Conservation (phyloP, 2,329 filamentous ascomycete genomes). For the Metarhizium rileyi region DNA sequence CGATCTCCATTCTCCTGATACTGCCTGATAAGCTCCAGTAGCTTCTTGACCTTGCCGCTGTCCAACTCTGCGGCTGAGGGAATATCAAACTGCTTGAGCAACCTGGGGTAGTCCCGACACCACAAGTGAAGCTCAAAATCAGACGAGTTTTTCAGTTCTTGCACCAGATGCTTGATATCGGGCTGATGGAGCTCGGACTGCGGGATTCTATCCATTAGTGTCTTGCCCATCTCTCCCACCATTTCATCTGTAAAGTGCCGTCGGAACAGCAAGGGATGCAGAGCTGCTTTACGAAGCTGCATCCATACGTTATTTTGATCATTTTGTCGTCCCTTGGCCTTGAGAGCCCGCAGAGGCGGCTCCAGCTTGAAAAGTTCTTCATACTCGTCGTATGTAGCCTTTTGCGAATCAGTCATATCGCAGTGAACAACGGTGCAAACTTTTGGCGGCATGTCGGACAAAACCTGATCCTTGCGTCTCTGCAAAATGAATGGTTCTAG, state of each 20-base stretch:
- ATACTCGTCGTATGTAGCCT: constrained; percentile 59
- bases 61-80: constrained; percentile 44
- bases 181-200: constrained; percentile 43
- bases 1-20: constrained; percentile 78
- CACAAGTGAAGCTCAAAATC: constrained; percentile 58
- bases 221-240: constrained; percentile 67
- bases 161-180: constrained; percentile 40
- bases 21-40: constrained; percentile 61
- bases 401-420: constrained; percentile 64
- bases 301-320: constrained; percentile 69
- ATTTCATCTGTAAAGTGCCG: constrained; percentile 67
- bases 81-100: constrained; percentile 44
- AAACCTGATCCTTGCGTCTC: constrained; percentile 84
- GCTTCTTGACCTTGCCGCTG: constrained; percentile 75
- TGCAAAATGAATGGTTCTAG: constrained; percentile 92
- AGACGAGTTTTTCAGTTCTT: constrained; percentile 47
- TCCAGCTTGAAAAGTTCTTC: constrained; percentile 55
- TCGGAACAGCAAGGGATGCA: constrained; percentile 83
- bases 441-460: constrained; percentile 76
- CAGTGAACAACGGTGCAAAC: constrained; percentile 70
- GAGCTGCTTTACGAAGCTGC: constrained; percentile 83
- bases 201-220: constrained; percentile 60
- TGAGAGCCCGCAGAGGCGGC: constrained; percentile 42
- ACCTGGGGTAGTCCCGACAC: constrained; percentile 47
- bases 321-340: constrained; percentile 36